A percentile compares a stretch with the other conserved stretches of the same genome.
Conservation (phyloP, 129 eudicot genomes). For the Calendula officinalis region DNA sequence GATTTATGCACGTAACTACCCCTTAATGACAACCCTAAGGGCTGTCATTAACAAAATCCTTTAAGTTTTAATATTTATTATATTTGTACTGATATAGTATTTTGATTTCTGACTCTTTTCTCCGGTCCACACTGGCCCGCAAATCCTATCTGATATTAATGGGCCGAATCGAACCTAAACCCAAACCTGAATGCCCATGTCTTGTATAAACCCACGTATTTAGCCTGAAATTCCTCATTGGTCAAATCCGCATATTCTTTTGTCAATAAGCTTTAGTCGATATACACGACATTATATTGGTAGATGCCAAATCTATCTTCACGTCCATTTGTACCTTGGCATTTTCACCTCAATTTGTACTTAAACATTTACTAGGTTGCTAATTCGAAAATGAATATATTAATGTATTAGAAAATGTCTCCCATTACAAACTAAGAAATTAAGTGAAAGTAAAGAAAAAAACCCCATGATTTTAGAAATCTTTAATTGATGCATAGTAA, state of each 20-base stretch:
- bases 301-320: conserved; percentile 44
- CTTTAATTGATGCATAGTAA: too few relatives aligned
- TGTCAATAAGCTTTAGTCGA: conserved; percentile 50
- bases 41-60: too few relatives aligned
- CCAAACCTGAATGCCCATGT: neutral
- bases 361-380: too few relatives aligned
- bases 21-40: too few relatives aligned
- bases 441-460: too few relatives aligned
- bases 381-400: too few relatives aligned
- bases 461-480: too few relatives aligned
- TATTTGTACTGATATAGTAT: conserved; percentile 43
- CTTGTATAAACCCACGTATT: conserved; percentile 35
- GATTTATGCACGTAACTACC: too few relatives aligned
- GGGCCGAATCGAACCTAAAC: neutral
- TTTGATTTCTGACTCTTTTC: conserved; percentile 59
- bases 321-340: conserved; percentile 39
- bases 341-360: conserved; percentile 19
- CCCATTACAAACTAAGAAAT: too few relatives aligned
- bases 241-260: conserved; percentile 55
- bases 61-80: too few relatives aligned
- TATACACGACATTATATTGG: conserved; percentile 35
- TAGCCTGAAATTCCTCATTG: conserved; percentile 46
- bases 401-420: too few relatives aligned
- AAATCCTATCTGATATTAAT: neutral
- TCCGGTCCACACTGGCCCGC: conserved; percentile 47